Evolutionary conservation across 2,329 filamentous ascomycete genomes (phyloP), one percentile per base, ranked within the genome.

Genomic region (Colletotrichum sp.): DNA sequence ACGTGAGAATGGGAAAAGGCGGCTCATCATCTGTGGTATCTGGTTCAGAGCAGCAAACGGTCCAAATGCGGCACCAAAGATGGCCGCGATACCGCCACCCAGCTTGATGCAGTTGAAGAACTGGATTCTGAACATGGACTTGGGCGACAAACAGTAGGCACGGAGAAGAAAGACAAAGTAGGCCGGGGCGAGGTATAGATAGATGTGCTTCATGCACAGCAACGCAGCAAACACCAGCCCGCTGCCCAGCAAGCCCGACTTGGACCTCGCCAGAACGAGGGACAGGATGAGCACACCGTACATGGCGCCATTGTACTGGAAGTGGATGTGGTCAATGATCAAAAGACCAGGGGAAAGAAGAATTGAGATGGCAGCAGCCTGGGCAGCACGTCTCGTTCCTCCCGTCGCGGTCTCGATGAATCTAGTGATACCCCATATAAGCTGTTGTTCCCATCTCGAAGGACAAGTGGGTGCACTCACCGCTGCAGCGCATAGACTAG

Each of bases 291-390:
- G 88, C 59, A 99, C 88, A 49, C 97, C 97, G 83, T 99, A 99
- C 86, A 99, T 92, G 86, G 96, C 96, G 55, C 97, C 96, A 87
- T 99, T 99, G 88, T 99, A 99, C 88, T 99, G 97, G 85, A 99
- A 99, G 85, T 98, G 96, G 78, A 98, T 96, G 84, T 99, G 97
- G 82, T 99, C 97, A 84, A 99, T 99, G 83, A 99, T 98, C 76
- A 99, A 89, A 44, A 99, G 91, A 3, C 96, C 97, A 0, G 97
- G 97, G 1, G 96, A 99, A 15, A 99, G 91, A 5, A 99, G 88
- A 75, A 99, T 93, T 1, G 96, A 98, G 72, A 99, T 89, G 29
- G 96, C 96, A 63, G 94, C 95, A 29, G 95, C 95, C 82, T 98
- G 96, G 13, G 96, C 94, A 64, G 95, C 92, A 61, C 92, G 92